Percentiles rank a stretch among this genome's conserved stretches.
phyloP scores from a whole-genome alignment of 169 alveolate species.

The Theileria sp. region DNA sequence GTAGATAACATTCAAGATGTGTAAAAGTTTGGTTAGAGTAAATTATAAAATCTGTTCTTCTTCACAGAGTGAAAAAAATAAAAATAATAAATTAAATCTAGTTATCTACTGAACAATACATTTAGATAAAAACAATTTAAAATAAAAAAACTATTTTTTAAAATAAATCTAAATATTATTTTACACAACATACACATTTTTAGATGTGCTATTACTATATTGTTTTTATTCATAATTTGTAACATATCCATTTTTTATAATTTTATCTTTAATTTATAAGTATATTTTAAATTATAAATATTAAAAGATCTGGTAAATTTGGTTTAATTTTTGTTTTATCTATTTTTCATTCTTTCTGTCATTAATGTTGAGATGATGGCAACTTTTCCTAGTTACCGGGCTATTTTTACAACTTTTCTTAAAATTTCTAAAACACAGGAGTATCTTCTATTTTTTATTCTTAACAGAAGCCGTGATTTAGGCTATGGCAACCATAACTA shows the following conservation, averaged over 20 bases:
- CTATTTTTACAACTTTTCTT: not conserved
- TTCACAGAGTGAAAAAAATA: not conserved
- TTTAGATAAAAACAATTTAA: not conserved
- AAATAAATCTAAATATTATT: not conserved
- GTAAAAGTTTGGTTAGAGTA: not conserved
- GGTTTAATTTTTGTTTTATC: not conserved
- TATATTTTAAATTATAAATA: too few relatives aligned
- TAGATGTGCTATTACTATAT: not conserved
- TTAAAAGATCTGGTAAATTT: not conserved
- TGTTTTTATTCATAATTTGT: too few relatives aligned
- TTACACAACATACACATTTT: not conserved
- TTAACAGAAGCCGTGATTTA: not conserved
- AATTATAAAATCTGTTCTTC: not conserved
- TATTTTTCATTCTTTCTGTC: not conserved
- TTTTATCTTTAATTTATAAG: too few relatives aligned
- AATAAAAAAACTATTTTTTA: not conserved
- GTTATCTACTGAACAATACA: not conserved
- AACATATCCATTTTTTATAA: too few relatives aligned
- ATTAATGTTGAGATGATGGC: not conserved
- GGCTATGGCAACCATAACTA: not conserved
- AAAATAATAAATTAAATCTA: too few relatives aligned
- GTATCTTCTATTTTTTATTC: not conserved
- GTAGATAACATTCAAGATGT: not conserved
- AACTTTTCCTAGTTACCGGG: not conserved
- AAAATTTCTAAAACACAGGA: too few relatives aligned